A percentile compares a stretch with the other conserved stretches of the same genome.
Evolutionary conservation across 257 asterid genomes (phyloP).

Genomic region (Henckelia pumila): DNA sequence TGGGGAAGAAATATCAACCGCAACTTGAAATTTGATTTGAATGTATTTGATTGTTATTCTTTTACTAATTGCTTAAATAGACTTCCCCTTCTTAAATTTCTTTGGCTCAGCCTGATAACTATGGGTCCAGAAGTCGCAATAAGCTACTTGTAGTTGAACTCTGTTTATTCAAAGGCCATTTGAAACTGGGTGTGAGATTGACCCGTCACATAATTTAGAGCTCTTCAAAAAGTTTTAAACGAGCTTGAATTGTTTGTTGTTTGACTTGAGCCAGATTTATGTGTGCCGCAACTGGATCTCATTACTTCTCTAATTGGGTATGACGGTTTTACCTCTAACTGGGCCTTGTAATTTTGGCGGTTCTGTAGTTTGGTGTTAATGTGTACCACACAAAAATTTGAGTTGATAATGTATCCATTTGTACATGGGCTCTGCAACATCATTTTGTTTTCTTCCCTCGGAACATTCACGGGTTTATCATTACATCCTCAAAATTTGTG

Average conservation of each 20-base stretch:
- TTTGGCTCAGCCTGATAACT: neutral
- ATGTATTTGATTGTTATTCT: neutral
- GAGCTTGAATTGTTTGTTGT: neutral
- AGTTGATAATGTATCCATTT: neutral
- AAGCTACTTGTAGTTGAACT: neutral
- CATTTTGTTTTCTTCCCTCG: neutral
- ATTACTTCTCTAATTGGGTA: neutral
- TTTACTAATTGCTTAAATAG: too few species aligned
- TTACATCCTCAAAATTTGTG: neutral
- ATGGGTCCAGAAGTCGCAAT: neutral
- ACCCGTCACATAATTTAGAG: neutral
- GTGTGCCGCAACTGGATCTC: neutral
- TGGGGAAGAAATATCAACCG: neutral
- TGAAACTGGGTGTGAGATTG: neutral
- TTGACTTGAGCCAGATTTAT: neutral
- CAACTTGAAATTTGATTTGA: neutral
- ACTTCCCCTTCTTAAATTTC: neutral
- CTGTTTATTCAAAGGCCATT: neutral
- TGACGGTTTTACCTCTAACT: neutral
- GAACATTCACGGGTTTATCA: neutral
- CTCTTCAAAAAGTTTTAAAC: neutral
- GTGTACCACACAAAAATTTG: neutral
- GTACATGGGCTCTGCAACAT: neutral
- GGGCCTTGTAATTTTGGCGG: neutral
- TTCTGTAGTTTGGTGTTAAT: too few species aligned